These are phyloP conservation scores for Spinacia oleracea DNA, from an alignment of 179 eudicot species.

Conservation along the genomic window DNA sequence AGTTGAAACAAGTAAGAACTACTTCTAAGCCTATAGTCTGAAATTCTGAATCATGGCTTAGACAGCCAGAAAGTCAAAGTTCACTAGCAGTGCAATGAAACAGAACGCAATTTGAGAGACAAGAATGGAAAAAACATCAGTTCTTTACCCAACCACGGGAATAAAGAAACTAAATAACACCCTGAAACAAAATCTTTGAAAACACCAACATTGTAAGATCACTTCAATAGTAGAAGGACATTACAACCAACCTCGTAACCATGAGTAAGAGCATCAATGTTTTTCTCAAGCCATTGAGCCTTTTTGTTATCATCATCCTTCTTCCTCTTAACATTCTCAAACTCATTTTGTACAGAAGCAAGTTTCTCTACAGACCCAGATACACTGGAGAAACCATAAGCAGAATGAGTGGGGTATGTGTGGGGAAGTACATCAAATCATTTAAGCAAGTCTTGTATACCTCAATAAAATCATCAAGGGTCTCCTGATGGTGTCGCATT, in stretches of 20 bases:
- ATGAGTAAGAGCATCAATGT: constrained; percentile 75
- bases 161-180: not conserved
- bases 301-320: constrained; percentile 93
- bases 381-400: constrained; percentile 87
- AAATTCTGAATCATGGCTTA: not conserved
- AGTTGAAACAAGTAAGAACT: too few relatives aligned
- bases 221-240: not conserved
- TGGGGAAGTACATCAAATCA: constrained; percentile 95
- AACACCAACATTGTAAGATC: not conserved
- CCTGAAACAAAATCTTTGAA: too few relatives aligned
- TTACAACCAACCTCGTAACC: constrained; percentile 79
- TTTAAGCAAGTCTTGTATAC: constrained; percentile 71
- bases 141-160: not conserved
- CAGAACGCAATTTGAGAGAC: too few relatives aligned
- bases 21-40: too few relatives aligned
- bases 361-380: constrained; percentile 84
- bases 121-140: not conserved
- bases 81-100: too few relatives aligned
- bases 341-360: constrained; percentile 82
- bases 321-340: constrained; percentile 81
- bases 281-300: constrained; percentile 88
- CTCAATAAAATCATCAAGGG: constrained; percentile 79
- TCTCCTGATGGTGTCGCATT: constrained; percentile 83
- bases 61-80: not conserved
- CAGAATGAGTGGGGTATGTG: constrained; percentile 67